Base-by-base conservation (phyloP, 176 grass and related monocot genomes). In the Raddia distichophylla region DNA sequence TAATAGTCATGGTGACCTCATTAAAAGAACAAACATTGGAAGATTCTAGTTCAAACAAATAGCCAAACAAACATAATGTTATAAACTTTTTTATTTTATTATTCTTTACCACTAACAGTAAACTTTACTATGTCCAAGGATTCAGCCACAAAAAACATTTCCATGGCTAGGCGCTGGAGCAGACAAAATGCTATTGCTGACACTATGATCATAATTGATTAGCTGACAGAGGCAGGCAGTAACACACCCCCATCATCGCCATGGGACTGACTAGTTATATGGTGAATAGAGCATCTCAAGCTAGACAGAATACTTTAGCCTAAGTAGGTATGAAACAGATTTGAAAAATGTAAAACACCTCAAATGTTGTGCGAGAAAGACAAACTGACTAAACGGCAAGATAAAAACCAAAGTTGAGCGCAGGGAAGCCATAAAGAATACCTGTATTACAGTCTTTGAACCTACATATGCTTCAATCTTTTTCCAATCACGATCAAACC, bases 401-500 rank as follows among this genome's bases (percentile, higher is more conserved):
- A 79, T 3, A 57, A 34, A 57, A 54, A 54, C 50, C 75, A 14
- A 17, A 6, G 6, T 48, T 44, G 43, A 48, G 12, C 1, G 7
- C 14, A 54, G 27, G 27, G 27, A 27, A 27, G 79, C 64, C 76
- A 57, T 6, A 63, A 67, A 54, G 11, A n/a, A 80, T 60, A 94
- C 93, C 93, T 95, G 93, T 87, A 92, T 95, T 65, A 90, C 90
- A 37, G 90, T 92, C 79, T 95, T 95, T 20, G 90, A 90, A 64
- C 93, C 90, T 77, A 92, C 83, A 87, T 78, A 86, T 7, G 93
- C 62, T 67, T 90, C 90, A 3, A 92, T 95, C 67, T 90, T 95
- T 82, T 87, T 95, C 93, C 93, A 92, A 70, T 95, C 90, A 18
- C 90, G 93, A 83, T 87, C 93, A 14, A 95, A 95, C 78, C 93